phyloP scores from a whole-genome alignment of 1,284 basidiomycete genomes.

The Pseudozyma hubeiensis region DNA sequence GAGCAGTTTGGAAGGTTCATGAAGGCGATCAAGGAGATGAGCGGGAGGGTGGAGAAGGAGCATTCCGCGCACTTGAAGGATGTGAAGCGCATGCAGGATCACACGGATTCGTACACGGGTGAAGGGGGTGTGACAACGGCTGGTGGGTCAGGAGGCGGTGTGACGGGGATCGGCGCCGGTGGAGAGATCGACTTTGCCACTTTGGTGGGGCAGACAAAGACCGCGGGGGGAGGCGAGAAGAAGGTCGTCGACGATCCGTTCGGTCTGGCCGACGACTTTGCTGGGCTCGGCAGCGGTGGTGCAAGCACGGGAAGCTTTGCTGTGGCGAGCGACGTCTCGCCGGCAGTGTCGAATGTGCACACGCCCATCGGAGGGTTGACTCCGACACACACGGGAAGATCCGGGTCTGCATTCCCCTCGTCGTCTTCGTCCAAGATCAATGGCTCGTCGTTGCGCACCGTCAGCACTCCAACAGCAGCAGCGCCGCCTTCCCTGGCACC shows the following conservation, averaged over 20 bases:
- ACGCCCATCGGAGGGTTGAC: slow-evolving; percentile 33
- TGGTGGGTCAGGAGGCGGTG: slow-evolving; percentile 27
- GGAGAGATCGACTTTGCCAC: slow-evolving; percentile 66
- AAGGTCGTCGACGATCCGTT: slow-evolving; percentile 47
- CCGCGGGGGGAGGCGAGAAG: slow-evolving; percentile 17
- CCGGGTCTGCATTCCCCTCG: neutral
- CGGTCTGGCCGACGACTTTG: slow-evolving; percentile 43
- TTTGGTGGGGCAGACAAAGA: slow-evolving; percentile 56
- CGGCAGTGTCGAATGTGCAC: slow-evolving; percentile 19
- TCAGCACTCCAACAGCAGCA: neutral
- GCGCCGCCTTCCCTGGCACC: slow-evolving; percentile 25
- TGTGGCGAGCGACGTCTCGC: slow-evolving; percentile 37
- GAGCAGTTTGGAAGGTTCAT: slow-evolving; percentile 80
- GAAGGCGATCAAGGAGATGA: slow-evolving; percentile 71
- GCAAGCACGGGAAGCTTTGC: neutral
- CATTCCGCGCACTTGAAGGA: slow-evolving; percentile 72
- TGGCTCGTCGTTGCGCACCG: slow-evolving; percentile 6
- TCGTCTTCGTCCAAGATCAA: slow-evolving; percentile 4
- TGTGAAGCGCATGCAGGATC: slow-evolving; percentile 57
- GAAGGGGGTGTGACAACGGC: neutral
- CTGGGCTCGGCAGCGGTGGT: neutral
- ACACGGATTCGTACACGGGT: slow-evolving; percentile 54
- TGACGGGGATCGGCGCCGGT: slow-evolving; percentile 43
- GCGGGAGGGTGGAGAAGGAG: slow-evolving; percentile 84
- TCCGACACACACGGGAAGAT: slow-evolving; percentile 40